Evolutionary conservation across 495 filamentous ascomycete species (phyloP).

Genomic region (Letharia lupina): DNA sequence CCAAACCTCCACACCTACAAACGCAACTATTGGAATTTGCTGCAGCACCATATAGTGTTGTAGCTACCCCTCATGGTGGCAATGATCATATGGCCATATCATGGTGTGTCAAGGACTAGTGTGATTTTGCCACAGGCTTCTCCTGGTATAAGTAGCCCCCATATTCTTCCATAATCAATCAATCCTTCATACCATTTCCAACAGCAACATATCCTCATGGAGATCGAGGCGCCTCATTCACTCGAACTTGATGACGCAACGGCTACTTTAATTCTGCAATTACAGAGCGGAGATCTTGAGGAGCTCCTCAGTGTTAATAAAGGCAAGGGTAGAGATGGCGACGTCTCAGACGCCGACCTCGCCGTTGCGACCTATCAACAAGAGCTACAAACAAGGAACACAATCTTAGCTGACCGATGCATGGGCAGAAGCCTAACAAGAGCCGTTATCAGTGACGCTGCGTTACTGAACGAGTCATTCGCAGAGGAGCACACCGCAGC

Average conservation of each 20-base stretch:
- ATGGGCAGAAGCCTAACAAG: too few species aligned
- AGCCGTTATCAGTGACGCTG: too few species aligned
- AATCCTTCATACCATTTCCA: too few species aligned
- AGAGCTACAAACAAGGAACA: constrained; percentile 24
- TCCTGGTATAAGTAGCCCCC: too few species aligned
- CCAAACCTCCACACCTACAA: neutral
- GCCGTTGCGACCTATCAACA: constrained; percentile 26
- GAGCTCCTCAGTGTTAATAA: constrained; percentile 23
- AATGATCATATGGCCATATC: too few species aligned
- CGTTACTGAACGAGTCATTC: too few species aligned
- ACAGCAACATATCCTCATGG: neutral
- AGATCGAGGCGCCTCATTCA: neutral
- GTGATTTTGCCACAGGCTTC: too few species aligned
- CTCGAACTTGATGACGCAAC: constrained; percentile 13
- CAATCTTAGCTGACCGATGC: constrained; percentile 5
- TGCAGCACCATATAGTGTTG: too few species aligned
- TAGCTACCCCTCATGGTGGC: too few species aligned
- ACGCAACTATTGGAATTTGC: neutral
- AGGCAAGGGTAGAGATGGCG: constrained; percentile 29
- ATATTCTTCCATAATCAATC: too few species aligned
- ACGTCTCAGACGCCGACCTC: constrained; percentile 27
- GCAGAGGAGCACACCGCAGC: too few species aligned
- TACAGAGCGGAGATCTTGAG: constrained; percentile 28
- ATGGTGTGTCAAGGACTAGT: too few species aligned
- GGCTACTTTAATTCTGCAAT: constrained; percentile 22